Evolutionary conservation across 306 rosid genomes (phyloP).

Genomic region (Sechiopsis laciniata): DNA sequence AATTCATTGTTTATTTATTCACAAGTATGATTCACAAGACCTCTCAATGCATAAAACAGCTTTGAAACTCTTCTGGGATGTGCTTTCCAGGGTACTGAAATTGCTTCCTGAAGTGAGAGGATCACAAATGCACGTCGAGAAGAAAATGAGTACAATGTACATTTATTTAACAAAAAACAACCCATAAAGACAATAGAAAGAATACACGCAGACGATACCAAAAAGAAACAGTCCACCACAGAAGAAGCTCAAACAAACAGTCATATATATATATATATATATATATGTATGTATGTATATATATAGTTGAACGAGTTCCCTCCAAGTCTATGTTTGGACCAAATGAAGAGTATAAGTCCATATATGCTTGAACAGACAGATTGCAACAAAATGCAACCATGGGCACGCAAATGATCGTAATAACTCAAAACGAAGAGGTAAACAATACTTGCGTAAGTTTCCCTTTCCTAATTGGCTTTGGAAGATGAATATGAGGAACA

Average conservation of each 20-base stretch:
- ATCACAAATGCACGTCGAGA: neutral
- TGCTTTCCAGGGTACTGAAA: constrained; percentile 68
- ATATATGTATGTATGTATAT: too few relatives aligned
- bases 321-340: neutral
- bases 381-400: neutral
- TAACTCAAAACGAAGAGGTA: constrained; percentile 1
- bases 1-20: neutral
- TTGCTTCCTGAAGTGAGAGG: constrained; percentile 53
- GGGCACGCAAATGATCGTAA: neutral
- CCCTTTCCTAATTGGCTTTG: neutral
- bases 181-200: neutral
- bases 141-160: neutral
- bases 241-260: constrained; percentile 6
- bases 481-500: neutral
- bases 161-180: neutral
- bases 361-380: neutral
- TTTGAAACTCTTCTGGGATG: constrained; percentile 63
- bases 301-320: neutral
- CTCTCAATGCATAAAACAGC: constrained; percentile 84
- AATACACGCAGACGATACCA: neutral
- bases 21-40: constrained; percentile 33
- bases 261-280: neutral
- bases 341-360: neutral
- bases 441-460: neutral
- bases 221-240: neutral